These are phyloP conservation scores for Colletotrichum paranaense DNA, from an alignment of 2,329 filamentous ascomycete species.

Conservation along the genomic window DNA sequence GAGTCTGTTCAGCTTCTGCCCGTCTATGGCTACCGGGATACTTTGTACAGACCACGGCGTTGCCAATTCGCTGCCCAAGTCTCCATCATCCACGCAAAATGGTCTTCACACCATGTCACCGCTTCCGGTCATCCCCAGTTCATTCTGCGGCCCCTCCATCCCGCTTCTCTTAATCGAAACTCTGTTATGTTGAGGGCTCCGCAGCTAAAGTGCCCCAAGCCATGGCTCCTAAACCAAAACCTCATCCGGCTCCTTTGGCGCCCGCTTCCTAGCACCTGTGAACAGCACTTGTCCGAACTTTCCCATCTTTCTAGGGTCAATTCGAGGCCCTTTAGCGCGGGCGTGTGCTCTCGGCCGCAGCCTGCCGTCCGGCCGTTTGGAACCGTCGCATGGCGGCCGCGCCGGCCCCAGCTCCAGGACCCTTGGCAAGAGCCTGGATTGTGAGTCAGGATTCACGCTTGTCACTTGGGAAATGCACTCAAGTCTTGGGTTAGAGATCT, in stretches of 20 bases:
- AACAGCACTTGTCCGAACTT: not conserved
- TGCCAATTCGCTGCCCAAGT: not conserved
- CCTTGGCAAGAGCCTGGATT: slow-evolving; percentile 18
- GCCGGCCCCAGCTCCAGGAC: not conserved
- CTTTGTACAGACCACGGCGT: not conserved
- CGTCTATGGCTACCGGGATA: too few relatives aligned
- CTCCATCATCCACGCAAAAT: not conserved
- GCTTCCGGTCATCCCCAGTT: not conserved
- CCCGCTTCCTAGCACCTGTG: not conserved
- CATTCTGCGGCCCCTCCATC: not conserved
- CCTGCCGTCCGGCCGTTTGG: slow-evolving; percentile 17
- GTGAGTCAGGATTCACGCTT: slow-evolving; percentile 13
- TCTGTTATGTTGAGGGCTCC: slow-evolving; percentile 4
- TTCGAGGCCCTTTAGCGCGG: not conserved
- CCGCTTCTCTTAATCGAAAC: slow-evolving; percentile 6
- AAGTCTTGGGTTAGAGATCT: not conserved
- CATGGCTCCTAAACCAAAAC: slow-evolving; percentile 5
- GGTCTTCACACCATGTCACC: not conserved
- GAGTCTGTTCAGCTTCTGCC: not conserved
- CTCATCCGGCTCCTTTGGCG: not conserved
- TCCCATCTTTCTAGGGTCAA: not conserved
- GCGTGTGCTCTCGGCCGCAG: slow-evolving; percentile 1
- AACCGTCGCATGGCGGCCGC: slow-evolving; percentile 19
- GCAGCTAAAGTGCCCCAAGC: not conserved
- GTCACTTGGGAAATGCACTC: not conserved